Conservation (phyloP, 495 filamentous ascomycete species). For the Hyaloscypha variabilis region DNA sequence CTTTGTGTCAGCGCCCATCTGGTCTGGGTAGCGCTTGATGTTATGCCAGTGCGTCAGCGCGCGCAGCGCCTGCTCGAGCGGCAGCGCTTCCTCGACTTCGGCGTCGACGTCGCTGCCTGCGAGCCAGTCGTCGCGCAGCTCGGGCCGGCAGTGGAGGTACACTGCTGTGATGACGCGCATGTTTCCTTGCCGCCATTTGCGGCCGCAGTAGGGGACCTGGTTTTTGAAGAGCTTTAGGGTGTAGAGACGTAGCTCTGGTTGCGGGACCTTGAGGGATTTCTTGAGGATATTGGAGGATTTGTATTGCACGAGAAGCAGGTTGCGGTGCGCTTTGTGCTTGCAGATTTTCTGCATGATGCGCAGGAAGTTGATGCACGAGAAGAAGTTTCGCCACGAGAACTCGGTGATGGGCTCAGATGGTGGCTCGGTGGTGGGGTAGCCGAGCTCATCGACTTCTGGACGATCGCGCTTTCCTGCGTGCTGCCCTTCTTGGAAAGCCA, state of each 20-base stretch:
- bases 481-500: conserved; percentile 38
- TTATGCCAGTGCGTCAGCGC: conserved; percentile 93
- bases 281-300: conserved; percentile 88
- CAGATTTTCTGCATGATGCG: conserved; percentile 97
- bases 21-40: conserved; percentile 74
- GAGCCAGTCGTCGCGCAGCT: conserved; percentile 94
- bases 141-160: conserved; percentile 88
- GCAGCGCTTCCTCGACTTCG: conserved; percentile 89
- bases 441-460: conserved; percentile 88
- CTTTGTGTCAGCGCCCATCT: conserved; percentile 72
- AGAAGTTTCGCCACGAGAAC: conserved; percentile 94
- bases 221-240: conserved; percentile 98
- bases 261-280: conserved; percentile 87
- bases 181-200: conserved; percentile 97
- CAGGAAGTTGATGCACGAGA: conserved; percentile 88
- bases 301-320: conserved; percentile 90
- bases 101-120: conserved; percentile 87
- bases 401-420: conserved; percentile 83
- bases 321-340: conserved; percentile 90
- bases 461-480: conserved; percentile 40
- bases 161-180: conserved; percentile 99
- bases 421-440: conserved; percentile 64
- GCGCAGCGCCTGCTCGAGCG: conserved; percentile 85
- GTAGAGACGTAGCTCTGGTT: conserved; percentile 84
- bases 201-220: conserved; percentile 95